Evolutionary conservation across 805 yeast genomes (phyloP), one percentile per base, ranked within the genome.

Genomic region (Ogataea salicorniae): DNA sequence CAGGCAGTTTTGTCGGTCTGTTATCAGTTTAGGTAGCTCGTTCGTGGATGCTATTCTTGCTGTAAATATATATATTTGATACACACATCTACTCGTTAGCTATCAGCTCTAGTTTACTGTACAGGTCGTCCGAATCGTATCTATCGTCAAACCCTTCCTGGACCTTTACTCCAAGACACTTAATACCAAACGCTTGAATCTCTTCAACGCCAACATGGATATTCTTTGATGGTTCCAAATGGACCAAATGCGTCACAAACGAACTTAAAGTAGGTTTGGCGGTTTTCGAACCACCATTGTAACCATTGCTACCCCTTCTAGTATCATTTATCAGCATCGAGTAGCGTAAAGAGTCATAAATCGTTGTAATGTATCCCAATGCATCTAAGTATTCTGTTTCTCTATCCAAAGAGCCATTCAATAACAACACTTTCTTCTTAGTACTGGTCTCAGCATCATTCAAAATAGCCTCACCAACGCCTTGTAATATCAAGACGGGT

Each of bases 341-440:
- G 62, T 84, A 83, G 5, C 62, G 56, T 13, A 84, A 73, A 53
- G 86, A 81, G 42, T 75, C 70, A 31, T 73, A 74, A 6, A 89
- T 72, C 5, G 80, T 73, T 18, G 70, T 62, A 3, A 87, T 68
- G 58, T 80, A 85, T 36, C 79, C 85, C 2, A 65, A 43, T 0
- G 91, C 88, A 31, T 70, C 66, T 73, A 87, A 72, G 0, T 85
- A 84, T 43, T 67, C 71, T 0, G 97, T 89, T 61, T 91, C 97
- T 49, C 97, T 72, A 61, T 91, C 97, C 43, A 68, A 67, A 34
- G 78, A 69, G 5, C 95, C 94, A 63, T 91, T 91, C 29, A 90
- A 64, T 11, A 91, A 63, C 15, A 90, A 61, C 6, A 90, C 72
- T 57, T 83, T 81, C 46, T 71, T 72, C 49, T 69, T 70, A 18